These are phyloP conservation scores for Trichophyton verrucosum DNA, from an alignment of 2,329 filamentous ascomycete species.

Conservation along the genomic window DNA sequence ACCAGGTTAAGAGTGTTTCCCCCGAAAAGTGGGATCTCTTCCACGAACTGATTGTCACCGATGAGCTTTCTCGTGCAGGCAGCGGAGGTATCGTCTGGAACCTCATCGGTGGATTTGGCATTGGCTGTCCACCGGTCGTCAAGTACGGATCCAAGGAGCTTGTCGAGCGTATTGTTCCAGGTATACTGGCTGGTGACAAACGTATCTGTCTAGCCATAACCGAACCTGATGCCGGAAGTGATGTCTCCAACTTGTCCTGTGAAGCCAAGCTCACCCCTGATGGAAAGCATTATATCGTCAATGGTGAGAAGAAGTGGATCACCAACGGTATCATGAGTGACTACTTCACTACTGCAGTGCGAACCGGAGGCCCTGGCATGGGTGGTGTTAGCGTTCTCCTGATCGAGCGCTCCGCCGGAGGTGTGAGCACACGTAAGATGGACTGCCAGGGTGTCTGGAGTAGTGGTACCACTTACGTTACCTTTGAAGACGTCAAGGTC, in stretches of 20 bases:
- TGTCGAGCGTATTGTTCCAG: constrained; percentile 76
- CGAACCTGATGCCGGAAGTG: constrained; percentile 85
- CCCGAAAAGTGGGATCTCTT: constrained; percentile 94
- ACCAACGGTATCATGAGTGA: constrained; percentile 95
- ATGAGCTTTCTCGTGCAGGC: constrained; percentile 78
- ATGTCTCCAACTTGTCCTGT: constrained; percentile 90
- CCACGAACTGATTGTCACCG: constrained; percentile 91
- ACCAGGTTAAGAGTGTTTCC: constrained; percentile 62
- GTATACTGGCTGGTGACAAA: constrained; percentile 83
- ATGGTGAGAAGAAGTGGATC: constrained; percentile 99
- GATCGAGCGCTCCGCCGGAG: constrained; percentile 72
- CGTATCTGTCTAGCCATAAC: constrained; percentile 96
- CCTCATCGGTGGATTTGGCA: constrained; percentile 89
- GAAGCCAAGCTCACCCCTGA: constrained; percentile 91
- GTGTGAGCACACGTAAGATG: constrained; percentile 89
- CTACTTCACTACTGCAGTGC: constrained; percentile 94
- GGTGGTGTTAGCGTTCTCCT: constrained; percentile 82
- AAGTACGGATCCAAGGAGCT: constrained; percentile 82
- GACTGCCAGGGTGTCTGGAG: constrained; percentile 98
- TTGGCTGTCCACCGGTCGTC: constrained; percentile 79
- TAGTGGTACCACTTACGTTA: constrained; percentile 90
- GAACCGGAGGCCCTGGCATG: constrained; percentile 81
- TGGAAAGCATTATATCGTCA: constrained; percentile 98
- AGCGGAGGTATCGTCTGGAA: constrained; percentile 97
- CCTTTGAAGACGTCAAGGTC: constrained; percentile 97